Evolutionary conservation across 2,329 filamentous ascomycete genomes (phyloP), one percentile per base, ranked within the genome.

Genomic region (Podosphaera xanthii): DNA sequence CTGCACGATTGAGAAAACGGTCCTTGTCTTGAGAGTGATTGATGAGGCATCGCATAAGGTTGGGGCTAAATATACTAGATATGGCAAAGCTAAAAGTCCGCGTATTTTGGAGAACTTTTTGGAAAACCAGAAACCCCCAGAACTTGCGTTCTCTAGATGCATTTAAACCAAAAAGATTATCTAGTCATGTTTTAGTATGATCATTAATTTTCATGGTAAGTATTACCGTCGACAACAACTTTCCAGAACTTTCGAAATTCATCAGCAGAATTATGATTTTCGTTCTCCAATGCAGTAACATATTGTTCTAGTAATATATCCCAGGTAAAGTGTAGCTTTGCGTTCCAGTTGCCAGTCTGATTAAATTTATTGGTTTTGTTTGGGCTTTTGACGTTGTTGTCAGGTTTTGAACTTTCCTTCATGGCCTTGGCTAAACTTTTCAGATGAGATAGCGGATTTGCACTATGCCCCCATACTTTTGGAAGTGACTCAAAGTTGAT

Each of bases 61-160:
- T 94, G 62, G 83, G 81, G 65, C 86, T 89, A 69, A 97, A 94
- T 0, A 95, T 74, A 7, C 71, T 75, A 63, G 70, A 76, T 58
- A 73, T 78, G 65, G 76, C 77, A 60, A 68, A 74, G 63, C 62
- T 70, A 63, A 70, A 79, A 68, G 66, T 74, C 38, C 75, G 73
- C 7, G 78, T 70, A 2, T 73, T 73, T 52, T 77, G 72, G 3
- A 96, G 72, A 65, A 89, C 80, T 67, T 84, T 87, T 65, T 84
- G 82, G 66, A 96, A 87, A 2, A 97, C 78, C 66, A 90, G 81
- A 71, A 97, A 91, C 0, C 92, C 92, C 70, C 88, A 89, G 67
- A 87, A 88, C 71, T 96, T 97, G 59, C 94, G 85, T 65, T 90
- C 87, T 50, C 90, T 82, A 1, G 89, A 94, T 6, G 90, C 84